Percentiles rank a stretch among this genome's conserved stretches.
Conservation (phyloP, 1,284 basidiomycete genomes). For the Inonotus obliquus region DNA sequence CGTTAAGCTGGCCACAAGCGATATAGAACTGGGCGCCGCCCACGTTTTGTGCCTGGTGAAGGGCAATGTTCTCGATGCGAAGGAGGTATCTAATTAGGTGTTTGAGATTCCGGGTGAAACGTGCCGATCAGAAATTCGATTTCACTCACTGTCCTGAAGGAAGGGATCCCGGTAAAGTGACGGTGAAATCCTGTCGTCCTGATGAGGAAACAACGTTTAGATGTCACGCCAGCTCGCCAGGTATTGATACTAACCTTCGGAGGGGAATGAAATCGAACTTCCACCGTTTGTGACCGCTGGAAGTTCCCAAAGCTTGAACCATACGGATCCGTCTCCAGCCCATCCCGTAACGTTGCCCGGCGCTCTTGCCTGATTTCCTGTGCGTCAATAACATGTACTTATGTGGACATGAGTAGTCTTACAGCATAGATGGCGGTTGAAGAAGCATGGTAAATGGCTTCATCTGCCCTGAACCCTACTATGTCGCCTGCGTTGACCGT, state of each 20-base stretch:
- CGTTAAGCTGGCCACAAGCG: constrained; percentile 31
- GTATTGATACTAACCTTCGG: constrained; percentile 14
- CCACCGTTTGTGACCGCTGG: constrained; percentile 23
- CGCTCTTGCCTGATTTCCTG: constrained; percentile 27
- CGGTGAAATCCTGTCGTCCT: constrained; percentile 25
- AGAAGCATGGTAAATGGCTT: constrained; percentile 37
- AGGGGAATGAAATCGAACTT: constrained; percentile 20
- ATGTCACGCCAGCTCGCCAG: neutral
- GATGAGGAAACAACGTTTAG: neutral
- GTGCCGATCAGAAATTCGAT: constrained; percentile 9
- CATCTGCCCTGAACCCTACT: constrained; percentile 31
- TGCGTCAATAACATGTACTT: neutral
- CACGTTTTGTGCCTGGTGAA: constrained; percentile 18
- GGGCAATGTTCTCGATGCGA: constrained; percentile 30
- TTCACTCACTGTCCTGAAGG: constrained; percentile 24
- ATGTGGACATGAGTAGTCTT: neutral
- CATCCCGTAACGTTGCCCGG: constrained; percentile 30
- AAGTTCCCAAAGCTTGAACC: constrained; percentile 35
- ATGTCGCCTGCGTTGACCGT: constrained; percentile 32
- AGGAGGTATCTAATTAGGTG: constrained; percentile 25
- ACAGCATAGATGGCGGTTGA: constrained; percentile 37
- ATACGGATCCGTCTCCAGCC: constrained; percentile 35
- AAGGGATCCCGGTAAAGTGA: constrained; percentile 26
- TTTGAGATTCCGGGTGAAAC: neutral
- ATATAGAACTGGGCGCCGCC: constrained; percentile 26